Conservation (phyloP, 352 stramenopile genomes). For the Paralagenidium karlingii region DNA sequence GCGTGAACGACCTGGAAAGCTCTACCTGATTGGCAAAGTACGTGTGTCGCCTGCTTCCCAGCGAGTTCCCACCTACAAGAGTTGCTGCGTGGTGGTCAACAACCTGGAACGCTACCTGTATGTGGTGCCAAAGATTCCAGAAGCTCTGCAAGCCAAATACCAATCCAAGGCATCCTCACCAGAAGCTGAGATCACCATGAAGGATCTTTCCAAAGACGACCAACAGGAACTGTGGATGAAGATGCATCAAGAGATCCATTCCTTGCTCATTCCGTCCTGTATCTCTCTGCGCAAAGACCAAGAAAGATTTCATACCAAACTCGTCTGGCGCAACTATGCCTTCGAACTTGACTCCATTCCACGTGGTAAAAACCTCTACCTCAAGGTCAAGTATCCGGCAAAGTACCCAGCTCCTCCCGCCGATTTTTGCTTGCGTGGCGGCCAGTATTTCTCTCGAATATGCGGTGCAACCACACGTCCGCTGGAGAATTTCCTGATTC, state of each 20-base stretch:
- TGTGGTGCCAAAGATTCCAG: constrained; percentile 51
- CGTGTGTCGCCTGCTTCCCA: constrained; percentile 21
- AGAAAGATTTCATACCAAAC: constrained; percentile 87
- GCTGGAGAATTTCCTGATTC: constrained; percentile 97
- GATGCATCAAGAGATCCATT: constrained; percentile 85
- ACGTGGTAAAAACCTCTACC: constrained; percentile 88
- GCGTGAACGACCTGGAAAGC: constrained; percentile 84
- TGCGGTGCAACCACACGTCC: constrained; percentile 88
- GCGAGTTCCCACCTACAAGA: constrained; percentile 70
- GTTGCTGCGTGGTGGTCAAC: constrained; percentile 93
- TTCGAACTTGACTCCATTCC: constrained; percentile 96
- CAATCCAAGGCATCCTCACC: constrained; percentile 5
- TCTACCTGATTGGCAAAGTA: constrained; percentile 98
- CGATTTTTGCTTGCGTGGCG: constrained; percentile 79
- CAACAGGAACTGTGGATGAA: constrained; percentile 76
- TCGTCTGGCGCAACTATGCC: constrained; percentile 94
- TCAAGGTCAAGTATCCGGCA: constrained; percentile 97
- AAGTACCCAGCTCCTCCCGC: constrained; percentile 80
- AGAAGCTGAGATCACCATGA: too few species aligned
- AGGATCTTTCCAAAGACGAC: constrained; percentile 87
- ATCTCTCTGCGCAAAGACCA: constrained; percentile 66
- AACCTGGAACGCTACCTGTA: constrained; percentile 95
- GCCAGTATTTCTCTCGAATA: constrained; percentile 90
- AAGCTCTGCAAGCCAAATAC: constrained; percentile 12
- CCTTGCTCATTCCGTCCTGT: constrained; percentile 81